phyloP scores from a whole-genome alignment of 257 asterid species.

The Nicotiana obtusifolia region DNA sequence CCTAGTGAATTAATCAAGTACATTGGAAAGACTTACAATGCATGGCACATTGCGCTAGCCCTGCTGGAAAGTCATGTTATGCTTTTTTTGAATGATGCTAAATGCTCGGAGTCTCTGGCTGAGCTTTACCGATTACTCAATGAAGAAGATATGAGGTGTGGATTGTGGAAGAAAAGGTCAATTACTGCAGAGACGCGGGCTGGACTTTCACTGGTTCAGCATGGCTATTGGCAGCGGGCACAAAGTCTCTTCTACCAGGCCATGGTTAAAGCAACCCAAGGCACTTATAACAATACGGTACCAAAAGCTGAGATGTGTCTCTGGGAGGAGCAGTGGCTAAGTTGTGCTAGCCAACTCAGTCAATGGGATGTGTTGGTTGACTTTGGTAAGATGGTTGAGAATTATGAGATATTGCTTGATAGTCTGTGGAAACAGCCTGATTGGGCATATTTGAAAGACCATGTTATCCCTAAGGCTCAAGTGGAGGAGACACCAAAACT shows the following conservation, averaged over 20 bases:
- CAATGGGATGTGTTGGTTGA: constrained; percentile 97
- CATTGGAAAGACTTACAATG: constrained; percentile 96
- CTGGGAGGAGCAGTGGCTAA: constrained; percentile 99
- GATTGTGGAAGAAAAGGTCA: constrained; percentile 94
- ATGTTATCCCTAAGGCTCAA: constrained; percentile 95
- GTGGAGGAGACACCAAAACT: constrained; percentile 96
- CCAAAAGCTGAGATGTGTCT: constrained; percentile 99
- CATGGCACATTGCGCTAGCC: constrained; percentile 91
- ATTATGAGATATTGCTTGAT: constrained; percentile 90
- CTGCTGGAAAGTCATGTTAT: constrained; percentile 97
- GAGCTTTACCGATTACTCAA: constrained; percentile 95
- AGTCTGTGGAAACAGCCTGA: constrained; percentile 99
- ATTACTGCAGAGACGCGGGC: constrained; percentile 91
- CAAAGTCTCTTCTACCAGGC: constrained; percentile 96
- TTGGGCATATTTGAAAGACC: constrained; percentile 87
- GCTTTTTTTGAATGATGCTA: constrained; percentile 85
- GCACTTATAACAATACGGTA: constrained; percentile 89
- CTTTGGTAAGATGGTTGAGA: constrained; percentile 87
- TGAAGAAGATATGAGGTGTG: constrained; percentile 99
- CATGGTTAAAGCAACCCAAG: constrained; percentile 98
- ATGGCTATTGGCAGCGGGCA: constrained; percentile 98
- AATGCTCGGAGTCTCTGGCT: constrained; percentile 96
- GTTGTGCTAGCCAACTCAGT: constrained; percentile 92
- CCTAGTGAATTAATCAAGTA: constrained; percentile 96
- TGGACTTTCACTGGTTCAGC: constrained; percentile 97